phyloP scores from a whole-genome alignment of 352 stramenopile genomes.

The Phytophthora multivora region DNA sequence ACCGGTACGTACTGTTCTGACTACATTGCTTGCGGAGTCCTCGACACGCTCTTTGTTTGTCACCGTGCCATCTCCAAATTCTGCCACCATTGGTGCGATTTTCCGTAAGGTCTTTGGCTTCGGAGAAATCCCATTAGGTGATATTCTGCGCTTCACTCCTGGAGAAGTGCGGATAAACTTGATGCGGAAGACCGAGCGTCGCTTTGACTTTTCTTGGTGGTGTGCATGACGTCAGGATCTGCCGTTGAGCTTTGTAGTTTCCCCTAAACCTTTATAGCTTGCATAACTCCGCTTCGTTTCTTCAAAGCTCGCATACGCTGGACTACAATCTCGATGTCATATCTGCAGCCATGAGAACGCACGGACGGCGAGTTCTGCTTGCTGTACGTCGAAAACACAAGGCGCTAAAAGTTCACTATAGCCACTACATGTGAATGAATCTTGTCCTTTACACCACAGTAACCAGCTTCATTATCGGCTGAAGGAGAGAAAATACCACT shows the following conservation, averaged over 20 bases:
- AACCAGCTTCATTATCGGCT: background rate
- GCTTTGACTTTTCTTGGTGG: too few relatives aligned
- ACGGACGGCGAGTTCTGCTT: constrained; percentile 34
- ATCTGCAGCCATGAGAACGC: background rate
- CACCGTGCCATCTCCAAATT: too few relatives aligned
- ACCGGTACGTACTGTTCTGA: constrained; percentile 8
- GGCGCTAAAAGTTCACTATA: constrained; percentile 22
- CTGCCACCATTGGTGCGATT: too few relatives aligned
- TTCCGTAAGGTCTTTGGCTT: too few relatives aligned
- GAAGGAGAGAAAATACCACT: background rate
- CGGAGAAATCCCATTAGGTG: too few relatives aligned
- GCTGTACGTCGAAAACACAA: constrained; percentile 40
- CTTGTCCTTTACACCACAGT: background rate
- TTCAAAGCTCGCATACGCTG: background rate
- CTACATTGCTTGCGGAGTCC: too few relatives aligned
- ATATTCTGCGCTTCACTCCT: too few relatives aligned
- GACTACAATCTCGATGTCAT: background rate
- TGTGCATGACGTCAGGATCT: too few relatives aligned
- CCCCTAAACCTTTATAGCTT: background rate
- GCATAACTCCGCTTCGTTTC: background rate
- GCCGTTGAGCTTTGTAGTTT: too few relatives aligned
- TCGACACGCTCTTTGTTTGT: too few relatives aligned
- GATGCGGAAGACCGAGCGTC: too few relatives aligned
- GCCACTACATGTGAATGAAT: background rate
- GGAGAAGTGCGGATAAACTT: too few relatives aligned